Evolutionary conservation across 768 basidiomycete species (phyloP), one percentile per base, ranked within the genome.

Genomic region (Psilocybe sp.): DNA sequence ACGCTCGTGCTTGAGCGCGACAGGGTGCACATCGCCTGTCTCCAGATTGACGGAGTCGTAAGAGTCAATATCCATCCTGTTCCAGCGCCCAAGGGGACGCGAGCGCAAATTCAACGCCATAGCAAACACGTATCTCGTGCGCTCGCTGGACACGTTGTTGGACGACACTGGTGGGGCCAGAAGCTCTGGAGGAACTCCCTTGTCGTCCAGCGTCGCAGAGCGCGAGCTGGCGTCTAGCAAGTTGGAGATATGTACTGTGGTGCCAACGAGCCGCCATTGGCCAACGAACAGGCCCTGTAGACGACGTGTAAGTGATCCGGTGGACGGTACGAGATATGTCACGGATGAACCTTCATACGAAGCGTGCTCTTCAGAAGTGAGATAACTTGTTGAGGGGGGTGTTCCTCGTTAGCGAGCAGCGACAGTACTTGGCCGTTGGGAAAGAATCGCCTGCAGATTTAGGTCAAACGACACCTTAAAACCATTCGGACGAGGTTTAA

Each of bases 361-460:
- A 93, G 72, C 3, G 81, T 78, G 13, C 87, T 89, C 50, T 87
- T 87, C 45, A 96, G 75, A 7, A 84, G 66, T 7, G 85, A 87
- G 47, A 97, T 86, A 16, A 92, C 76, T 52, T 88, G 74, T 19
- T 82, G 75, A 3, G 89, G 91, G 0, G 75, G 61, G 41, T 77
- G 64, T 57, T 89, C 88, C 59, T 94, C 92, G 55, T 92, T 93
- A 1, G 88, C 78, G 13, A 95, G 78, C 2, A 94, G 77, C 18
- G 91, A 93, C 7, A 96, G 77, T 3, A 95, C 94, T 60, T 82
- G 79, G 2, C 94, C 94, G 54, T 90, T 81, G 0, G 91, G 85
- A 57, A 87, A 87, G 72, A 96, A 96, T 20, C 94, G 90, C 40
- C 89, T 92, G 58, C 1, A 28, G 42, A 14, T 38, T 15, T 55